Conservation (phyloP, 768 basidiomycete genomes). For the Rhizopogon vinicolor region DNA sequence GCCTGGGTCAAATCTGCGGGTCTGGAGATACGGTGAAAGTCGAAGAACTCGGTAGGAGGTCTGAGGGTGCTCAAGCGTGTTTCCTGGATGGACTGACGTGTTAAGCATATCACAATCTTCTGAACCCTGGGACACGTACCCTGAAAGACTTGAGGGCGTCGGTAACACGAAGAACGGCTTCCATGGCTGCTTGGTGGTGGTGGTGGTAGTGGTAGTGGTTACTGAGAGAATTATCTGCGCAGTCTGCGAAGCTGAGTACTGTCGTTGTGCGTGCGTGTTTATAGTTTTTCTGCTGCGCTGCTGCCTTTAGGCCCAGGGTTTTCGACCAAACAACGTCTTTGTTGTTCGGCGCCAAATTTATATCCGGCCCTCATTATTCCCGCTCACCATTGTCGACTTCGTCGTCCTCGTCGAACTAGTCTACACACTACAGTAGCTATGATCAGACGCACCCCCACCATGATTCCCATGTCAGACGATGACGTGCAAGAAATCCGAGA, state of each 20-base stretch:
- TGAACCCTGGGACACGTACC: conserved; percentile 35
- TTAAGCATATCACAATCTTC: background rate
- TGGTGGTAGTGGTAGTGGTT: background rate
- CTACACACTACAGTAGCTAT: conserved; percentile 27
- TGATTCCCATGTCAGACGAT: conserved; percentile 69
- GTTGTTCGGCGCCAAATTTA: conserved; percentile 3
- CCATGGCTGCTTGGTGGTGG: conserved; percentile 43
- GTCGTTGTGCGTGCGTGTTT: too few species aligned
- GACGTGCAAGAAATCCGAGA: conserved; percentile 80
- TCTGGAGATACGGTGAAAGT: conserved; percentile 76
- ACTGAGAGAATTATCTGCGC: background rate
- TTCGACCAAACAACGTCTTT: conserved; percentile 7
- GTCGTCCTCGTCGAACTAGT: too few species aligned
- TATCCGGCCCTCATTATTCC: background rate
- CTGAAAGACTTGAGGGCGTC: conserved; percentile 68
- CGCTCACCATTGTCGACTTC: background rate
- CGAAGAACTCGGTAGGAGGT: conserved; percentile 75
- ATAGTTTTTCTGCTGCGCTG: conserved; percentile 11
- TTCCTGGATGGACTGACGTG: conserved; percentile 45
- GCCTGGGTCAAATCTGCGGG: conserved; percentile 80
- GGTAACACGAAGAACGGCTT: conserved; percentile 55
- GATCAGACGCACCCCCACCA: conserved; percentile 76
- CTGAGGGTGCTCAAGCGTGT: conserved; percentile 74
- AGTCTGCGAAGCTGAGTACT: too few species aligned
- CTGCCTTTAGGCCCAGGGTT: background rate